A percentile compares a stretch with the other conserved stretches of the same genome.
phyloP scores from a whole-genome alignment of 371 early-diverging fungal genomes.

The Batrachochytrium dendrobatidis region DNA sequence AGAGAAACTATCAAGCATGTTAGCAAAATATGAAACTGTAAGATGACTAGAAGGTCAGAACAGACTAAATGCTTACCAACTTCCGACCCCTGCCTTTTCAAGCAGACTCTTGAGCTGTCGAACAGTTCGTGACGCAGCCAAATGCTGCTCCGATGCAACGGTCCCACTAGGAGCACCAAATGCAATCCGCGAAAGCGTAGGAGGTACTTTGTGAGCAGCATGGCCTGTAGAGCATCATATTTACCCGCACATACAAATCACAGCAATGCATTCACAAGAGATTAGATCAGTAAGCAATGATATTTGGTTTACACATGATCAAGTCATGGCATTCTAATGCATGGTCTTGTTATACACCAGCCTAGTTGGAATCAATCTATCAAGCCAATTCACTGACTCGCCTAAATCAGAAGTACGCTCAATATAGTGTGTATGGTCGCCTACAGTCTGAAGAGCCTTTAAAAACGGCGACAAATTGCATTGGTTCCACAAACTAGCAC shows the following conservation, averaged over 20 bases:
- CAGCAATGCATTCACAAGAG: too few species aligned
- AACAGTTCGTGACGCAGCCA: neutral
- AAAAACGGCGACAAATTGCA: constrained; percentile 18
- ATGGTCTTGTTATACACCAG: too few species aligned
- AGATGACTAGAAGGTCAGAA: too few species aligned
- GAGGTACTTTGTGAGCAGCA: constrained; percentile 2
- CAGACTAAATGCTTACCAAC: neutral
- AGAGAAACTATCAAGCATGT: constrained; percentile 41
- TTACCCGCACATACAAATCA: neutral
- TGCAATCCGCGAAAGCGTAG: constrained; percentile 6
- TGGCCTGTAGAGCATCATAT: neutral
- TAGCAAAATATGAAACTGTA: neutral
- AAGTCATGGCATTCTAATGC: too few species aligned
- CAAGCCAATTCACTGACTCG: too few species aligned
- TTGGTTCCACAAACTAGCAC: constrained; percentile 15
- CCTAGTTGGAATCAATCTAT: too few species aligned
- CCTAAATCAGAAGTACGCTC: too few species aligned
- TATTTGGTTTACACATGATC: too few species aligned
- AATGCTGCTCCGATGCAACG: neutral
- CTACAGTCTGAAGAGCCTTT: constrained; percentile 11
- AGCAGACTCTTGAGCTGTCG: neutral
- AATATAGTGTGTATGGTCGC: neutral
- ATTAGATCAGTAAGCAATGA: neutral
- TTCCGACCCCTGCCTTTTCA: neutral
- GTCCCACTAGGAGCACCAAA: neutral